Conservation (phyloP, 2,329 filamentous ascomycete species). For the Zopfia rhizophila region DNA sequence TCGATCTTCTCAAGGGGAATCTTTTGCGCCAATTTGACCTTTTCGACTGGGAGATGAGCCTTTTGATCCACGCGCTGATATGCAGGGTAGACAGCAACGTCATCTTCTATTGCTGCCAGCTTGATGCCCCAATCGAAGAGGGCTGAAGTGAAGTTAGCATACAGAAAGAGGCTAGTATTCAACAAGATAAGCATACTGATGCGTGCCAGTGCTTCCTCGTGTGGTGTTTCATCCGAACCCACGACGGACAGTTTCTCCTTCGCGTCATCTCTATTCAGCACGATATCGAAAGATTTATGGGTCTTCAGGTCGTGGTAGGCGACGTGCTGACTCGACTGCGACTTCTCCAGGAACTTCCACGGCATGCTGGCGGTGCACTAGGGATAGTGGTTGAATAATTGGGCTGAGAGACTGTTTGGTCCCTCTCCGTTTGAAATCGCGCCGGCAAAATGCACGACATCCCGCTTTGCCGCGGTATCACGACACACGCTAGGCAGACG, state of each 20-base stretch:
- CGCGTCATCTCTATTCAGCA: background rate
- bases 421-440: too few relatives aligned
- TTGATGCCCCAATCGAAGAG: conserved; percentile 33
- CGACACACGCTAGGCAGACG: too few relatives aligned
- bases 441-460: too few relatives aligned
- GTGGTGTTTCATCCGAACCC: background rate
- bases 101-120: conserved; percentile 33
- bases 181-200: too few relatives aligned
- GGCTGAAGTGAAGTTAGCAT: conserved; percentile 21
- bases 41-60: conserved; percentile 17
- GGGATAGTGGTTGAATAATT: too few relatives aligned
- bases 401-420: too few relatives aligned
- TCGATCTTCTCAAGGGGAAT: conserved; percentile 28
- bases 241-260: background rate
- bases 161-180: too few relatives aligned
- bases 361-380: conserved; percentile 3
- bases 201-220: conserved; percentile 8
- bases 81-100: conserved; percentile 30
- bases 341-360: conserved; percentile 4
- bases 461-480: conserved; percentile 36
- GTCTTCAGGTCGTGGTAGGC: background rate
- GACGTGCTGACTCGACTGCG: conserved; percentile 1
- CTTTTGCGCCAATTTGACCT: conserved; percentile 33
- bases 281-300: background rate
- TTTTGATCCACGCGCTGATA: conserved; percentile 6